These are phyloP conservation scores for Aureobasidium leucospermi DNA, from an alignment of 2,329 filamentous ascomycete species.

Conservation along the genomic window DNA sequence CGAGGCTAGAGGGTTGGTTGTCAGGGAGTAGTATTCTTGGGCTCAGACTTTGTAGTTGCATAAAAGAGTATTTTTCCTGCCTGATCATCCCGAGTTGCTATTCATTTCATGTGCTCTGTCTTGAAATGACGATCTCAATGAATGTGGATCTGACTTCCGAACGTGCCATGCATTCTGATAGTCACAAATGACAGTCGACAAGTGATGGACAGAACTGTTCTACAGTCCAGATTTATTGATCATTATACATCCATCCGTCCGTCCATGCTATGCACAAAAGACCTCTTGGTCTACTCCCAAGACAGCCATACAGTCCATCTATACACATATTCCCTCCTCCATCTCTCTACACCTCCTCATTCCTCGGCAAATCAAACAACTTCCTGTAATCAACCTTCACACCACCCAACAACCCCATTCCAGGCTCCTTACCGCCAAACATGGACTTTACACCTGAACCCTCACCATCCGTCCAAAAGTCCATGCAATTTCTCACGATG, in stretches of 20 bases:
- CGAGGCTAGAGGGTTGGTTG: constrained; percentile 70
- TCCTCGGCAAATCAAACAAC: constrained; percentile 75
- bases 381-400: constrained; percentile 76
- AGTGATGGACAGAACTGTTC: too few relatives aligned
- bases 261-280: background rate
- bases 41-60: background rate
- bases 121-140: too few relatives aligned
- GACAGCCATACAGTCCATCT: background rate
- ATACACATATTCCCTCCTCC: background rate
- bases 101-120: too few relatives aligned
- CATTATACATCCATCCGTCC: background rate
- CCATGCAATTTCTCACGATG: constrained; percentile 79
- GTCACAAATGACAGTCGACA: background rate
- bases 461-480: constrained; percentile 91
- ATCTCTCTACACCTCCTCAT: constrained; percentile 31
- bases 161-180: background rate
- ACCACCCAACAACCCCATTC: constrained; percentile 69
- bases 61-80: background rate
- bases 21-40: background rate
- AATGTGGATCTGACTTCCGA: background rate
- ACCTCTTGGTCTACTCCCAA: too few relatives aligned
- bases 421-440: constrained; percentile 66
- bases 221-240: background rate
- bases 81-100: too few relatives aligned
- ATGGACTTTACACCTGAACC: constrained; percentile 35